Conservation (phyloP, 768 basidiomycete species). For the Boletus sp. region DNA sequence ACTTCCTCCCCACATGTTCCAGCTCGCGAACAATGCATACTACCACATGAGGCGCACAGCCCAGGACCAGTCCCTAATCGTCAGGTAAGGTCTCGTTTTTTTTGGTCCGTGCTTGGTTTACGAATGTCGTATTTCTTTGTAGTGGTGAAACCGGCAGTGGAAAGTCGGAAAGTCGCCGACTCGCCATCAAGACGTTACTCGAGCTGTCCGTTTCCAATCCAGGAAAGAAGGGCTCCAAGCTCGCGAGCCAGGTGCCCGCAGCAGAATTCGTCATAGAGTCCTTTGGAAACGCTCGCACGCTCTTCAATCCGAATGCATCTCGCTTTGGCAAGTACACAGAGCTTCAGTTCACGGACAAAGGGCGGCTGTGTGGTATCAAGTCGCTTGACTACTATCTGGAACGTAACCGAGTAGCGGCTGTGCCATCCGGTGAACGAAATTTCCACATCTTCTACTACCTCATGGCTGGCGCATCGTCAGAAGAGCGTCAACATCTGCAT, state of each 20-base stretch:
- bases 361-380: conserved; percentile 84
- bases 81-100: conserved; percentile 57
- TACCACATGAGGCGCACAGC: conserved; percentile 94
- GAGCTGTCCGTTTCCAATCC: conserved; percentile 84
- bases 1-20: conserved; percentile 86
- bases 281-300: conserved; percentile 89
- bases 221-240: conserved; percentile 92
- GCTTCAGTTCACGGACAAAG: conserved; percentile 92
- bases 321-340: conserved; percentile 98
- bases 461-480: conserved; percentile 81
- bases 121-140: conserved; percentile 8
- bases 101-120: background rate
- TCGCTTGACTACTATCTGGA: conserved; percentile 97
- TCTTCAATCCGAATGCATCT: conserved; percentile 93
- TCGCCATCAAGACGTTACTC: conserved; percentile 91
- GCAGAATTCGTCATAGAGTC: conserved; percentile 94
- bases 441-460: conserved; percentile 99
- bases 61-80: conserved; percentile 87
- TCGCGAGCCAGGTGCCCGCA: conserved; percentile 81
- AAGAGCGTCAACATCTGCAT: conserved; percentile 87
- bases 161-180: conserved; percentile 85
- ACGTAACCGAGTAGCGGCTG: conserved; percentile 80
- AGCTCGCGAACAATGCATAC: conserved; percentile 86
- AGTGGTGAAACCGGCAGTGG: conserved; percentile 93
- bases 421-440: conserved; percentile 90